Evolutionary conservation across 1,284 basidiomycete genomes (phyloP), one percentile per base, ranked within the genome.

Genomic region (Pascua sp.): DNA sequence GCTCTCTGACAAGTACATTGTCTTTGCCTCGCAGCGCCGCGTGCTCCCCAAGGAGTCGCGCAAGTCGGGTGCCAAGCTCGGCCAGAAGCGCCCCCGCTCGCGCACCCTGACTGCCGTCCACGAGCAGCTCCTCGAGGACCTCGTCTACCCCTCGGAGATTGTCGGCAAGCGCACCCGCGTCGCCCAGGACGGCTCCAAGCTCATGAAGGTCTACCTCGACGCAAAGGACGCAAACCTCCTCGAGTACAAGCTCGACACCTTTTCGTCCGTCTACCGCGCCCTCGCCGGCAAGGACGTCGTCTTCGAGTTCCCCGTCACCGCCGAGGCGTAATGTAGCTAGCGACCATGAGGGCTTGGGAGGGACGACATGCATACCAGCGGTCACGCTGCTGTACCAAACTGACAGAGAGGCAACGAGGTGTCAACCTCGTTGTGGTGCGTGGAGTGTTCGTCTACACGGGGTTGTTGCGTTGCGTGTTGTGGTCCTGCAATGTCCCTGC

Each of bases 131-230:
- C 86, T 99, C 67, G 96, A 98, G 81, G 96, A 99, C 81, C 89
- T 99, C 64, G 95, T 99, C 60, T 97, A 87, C 87, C 96, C 96
- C 67, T 94, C 92, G 44, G 96, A 98, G 83, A 98, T 99, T 79
- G 89, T 93, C 67, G 96, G 94, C 75, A 98, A 98, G 88, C 84
- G 96, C 79, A 95, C 91, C 70, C 89, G 95, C 69, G 86, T 95
- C 63, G 84, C 85, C 53, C 86, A 88, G 61, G 93, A 96, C 71
- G 93, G 93, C 69, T 87, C 88, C 71, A 95, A 94, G 82, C 82
- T 93, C 64, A 83, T 94, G 77, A 91, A 91, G 86, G 92, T 95
- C 92, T 90, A 93, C 85, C 89, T 98, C 67, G 96, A 99, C 84
- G 84, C 92, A 67, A 98, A 98, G 81, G 96, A 99, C 78, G 86